Evolutionary conservation across 805 yeast genomes (phyloP), one percentile per base, ranked within the genome.

Genomic region (Saturnispora quitensis): DNA sequence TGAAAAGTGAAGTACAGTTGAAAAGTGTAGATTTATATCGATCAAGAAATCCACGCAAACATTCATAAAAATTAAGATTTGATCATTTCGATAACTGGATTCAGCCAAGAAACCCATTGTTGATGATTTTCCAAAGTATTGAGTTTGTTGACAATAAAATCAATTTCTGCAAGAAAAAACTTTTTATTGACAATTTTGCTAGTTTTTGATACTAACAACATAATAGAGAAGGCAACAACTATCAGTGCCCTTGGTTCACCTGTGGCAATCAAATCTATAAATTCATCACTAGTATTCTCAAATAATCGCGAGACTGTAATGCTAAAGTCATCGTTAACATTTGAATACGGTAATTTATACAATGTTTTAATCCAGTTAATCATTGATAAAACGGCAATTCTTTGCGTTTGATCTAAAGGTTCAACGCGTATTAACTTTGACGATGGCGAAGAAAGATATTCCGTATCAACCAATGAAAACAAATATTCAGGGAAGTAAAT

Each of bases 201-300:
- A 15, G 9, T 34, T 43, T 52, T 47, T 3, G 60, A 48, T 13
- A 55, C 52, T 10, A 60, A 36, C 20, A 60, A 45, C 50, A 58
- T 48, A 13, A 60, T 43, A n/a, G 51, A 47, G 44, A 58, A 60
- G 1, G 58, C 63, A 40, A 60, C 34, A 3, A 60, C 27, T 22
- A 60, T 56, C 17, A 60, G 36, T 4, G 59, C 50, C 27, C 63
- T 50, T 34, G 62, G 58, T 44, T 60, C 62, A 25, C 55, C 53
- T 7, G 47, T 43, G 15, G 48, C 52, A 7, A 57, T 52, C n/a
- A 58, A 47, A 28, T 52, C 50, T 12, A 50, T 45, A 33, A 50
- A 50, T n/a, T 47, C 36, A 33, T 43, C 33, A 24, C 38, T 36
- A 20, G 51, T 27, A 27, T 53, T 59, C 15, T 53, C 47, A 43